Conservation (phyloP, 2,329 filamentous ascomycete species). For the Ophiostoma populinum region DNA sequence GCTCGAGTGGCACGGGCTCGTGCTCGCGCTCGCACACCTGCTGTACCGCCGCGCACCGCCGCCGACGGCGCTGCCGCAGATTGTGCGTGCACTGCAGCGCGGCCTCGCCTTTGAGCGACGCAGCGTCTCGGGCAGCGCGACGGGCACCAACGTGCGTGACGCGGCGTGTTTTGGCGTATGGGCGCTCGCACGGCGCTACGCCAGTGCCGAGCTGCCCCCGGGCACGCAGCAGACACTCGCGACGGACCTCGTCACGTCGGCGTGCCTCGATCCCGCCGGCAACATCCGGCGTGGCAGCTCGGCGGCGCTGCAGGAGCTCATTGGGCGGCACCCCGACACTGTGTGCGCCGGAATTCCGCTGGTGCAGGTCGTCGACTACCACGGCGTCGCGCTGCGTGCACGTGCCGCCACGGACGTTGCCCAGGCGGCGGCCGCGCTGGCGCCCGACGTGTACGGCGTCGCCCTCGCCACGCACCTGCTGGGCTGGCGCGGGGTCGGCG, state of each 20-base stretch:
- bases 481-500: conserved; percentile 77
- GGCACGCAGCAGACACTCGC: conserved; percentile 56
- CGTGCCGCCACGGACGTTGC: conserved; percentile 68
- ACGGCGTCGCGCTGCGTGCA: conserved; percentile 73
- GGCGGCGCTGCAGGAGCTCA: conserved; percentile 81
- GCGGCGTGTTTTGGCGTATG: conserved; percentile 94
- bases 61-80: conserved; percentile 48
- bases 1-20: conserved; percentile 81
- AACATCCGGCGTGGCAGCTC: conserved; percentile 89
- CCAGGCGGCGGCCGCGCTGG: conserved; percentile 47
- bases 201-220: conserved; percentile 54
- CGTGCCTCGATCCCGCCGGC: conserved; percentile 74
- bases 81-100: conserved; percentile 59
- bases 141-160: conserved; percentile 83
- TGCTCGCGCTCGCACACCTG: conserved; percentile 71
- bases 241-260: conserved; percentile 62
- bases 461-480: conserved; percentile 55
- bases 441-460: conserved; percentile 44
- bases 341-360: conserved; percentile 67
- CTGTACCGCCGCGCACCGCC: conserved; percentile 74
- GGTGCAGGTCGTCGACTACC: conserved; percentile 84
- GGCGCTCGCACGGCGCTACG: conserved; percentile 77
- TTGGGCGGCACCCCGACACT: conserved; percentile 80
- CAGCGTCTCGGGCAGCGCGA: conserved; percentile 64
- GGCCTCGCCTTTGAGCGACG: conserved; percentile 82